Percentiles rank a stretch among this genome's conserved stretches.
These are phyloP conservation scores for Sporothrix sp. DNA, from an alignment of 2,329 filamentous ascomycete genomes.

Conservation along the genomic window DNA sequence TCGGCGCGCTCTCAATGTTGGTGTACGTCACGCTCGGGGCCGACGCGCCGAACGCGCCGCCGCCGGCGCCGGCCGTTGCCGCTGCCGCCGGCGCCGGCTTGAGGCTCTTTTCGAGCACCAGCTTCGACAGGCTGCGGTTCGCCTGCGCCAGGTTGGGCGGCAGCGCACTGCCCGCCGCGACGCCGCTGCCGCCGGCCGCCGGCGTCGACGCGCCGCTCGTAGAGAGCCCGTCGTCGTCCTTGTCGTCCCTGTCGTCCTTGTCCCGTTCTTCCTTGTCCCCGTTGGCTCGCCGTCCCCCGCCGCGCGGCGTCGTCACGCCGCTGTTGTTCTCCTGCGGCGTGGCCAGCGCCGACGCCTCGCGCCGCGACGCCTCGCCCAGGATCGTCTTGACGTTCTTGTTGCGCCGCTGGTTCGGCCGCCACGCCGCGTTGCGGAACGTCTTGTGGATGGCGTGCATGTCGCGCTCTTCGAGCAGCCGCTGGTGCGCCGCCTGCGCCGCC, in stretches of 20 bases:
- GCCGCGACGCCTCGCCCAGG: constrained; percentile 75
- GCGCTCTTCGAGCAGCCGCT: constrained; percentile 77
- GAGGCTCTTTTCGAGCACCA: constrained; percentile 78
- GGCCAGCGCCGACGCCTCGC: constrained; percentile 78
- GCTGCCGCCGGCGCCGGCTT: neutral
- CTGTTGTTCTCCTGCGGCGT: constrained; percentile 60
- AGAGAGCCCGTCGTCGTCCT: constrained; percentile 40
- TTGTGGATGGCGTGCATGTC: constrained; percentile 82
- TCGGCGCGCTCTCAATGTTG: constrained; percentile 86
- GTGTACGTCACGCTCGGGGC: constrained; percentile 80
- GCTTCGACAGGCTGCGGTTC: constrained; percentile 72
- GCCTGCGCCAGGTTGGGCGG: constrained; percentile 77
- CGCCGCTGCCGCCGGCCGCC: constrained; percentile 29
- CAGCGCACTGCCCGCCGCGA: constrained; percentile 24
- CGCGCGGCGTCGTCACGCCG: constrained; percentile 61
- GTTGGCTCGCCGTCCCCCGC: too few species aligned
- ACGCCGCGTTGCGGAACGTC: constrained; percentile 79
- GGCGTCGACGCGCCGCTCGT: constrained; percentile 46
- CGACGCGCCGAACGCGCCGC: constrained; percentile 23
- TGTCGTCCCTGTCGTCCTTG: constrained; percentile 14
- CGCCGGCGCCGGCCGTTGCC: neutral
- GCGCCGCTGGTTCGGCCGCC: constrained; percentile 87
- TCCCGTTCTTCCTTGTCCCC: too few species aligned
- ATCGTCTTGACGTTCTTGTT: constrained; percentile 99
- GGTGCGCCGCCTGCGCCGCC: constrained; percentile 73